These are phyloP conservation scores for Apiotrichum gamsii DNA, from an alignment of 1,284 basidiomycete species.

Conservation along the genomic window DNA sequence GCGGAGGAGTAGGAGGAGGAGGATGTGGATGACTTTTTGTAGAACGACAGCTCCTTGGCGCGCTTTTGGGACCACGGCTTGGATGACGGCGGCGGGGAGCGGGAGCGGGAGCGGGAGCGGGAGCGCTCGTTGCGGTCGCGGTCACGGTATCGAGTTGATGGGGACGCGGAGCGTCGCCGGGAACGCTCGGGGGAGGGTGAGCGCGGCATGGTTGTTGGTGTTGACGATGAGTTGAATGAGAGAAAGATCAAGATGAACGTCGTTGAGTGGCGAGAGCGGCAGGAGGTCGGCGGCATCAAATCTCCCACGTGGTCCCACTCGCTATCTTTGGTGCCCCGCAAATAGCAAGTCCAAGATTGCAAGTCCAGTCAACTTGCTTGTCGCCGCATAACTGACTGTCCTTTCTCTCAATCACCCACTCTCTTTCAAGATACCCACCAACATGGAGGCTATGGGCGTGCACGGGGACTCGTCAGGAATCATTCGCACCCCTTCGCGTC, in stretches of 20 bases:
- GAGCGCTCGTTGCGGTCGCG: conserved; percentile 8
- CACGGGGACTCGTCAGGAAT: neutral
- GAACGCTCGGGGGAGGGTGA: conserved; percentile 26
- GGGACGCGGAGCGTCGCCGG: conserved; percentile 11
- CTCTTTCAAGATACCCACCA: too few species aligned
- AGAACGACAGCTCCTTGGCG: conserved; percentile 47
- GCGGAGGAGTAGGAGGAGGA: conserved; percentile 3
- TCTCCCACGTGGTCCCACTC: too few species aligned
- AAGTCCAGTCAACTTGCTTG: too few species aligned
- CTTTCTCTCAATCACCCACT: too few species aligned
- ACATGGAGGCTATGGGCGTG: neutral
- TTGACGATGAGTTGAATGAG: neutral
- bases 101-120: conserved; percentile 1
- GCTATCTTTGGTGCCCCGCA: too few species aligned
- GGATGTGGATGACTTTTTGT: conserved; percentile 37
- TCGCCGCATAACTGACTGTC: too few species aligned
- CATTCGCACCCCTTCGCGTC: neutral
- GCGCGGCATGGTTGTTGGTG: conserved; percentile 25
- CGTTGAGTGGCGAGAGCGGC: too few species aligned
- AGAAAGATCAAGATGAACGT: neutral
- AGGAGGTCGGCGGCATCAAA: too few species aligned
- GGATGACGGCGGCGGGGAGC: conserved; percentile 6
- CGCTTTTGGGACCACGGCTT: conserved; percentile 18
- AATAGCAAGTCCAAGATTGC: too few species aligned
- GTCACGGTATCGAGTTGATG: too few species aligned